Base-by-base conservation (phyloP, 805 yeast genomes). In the Teunomyces tritomae region DNA sequence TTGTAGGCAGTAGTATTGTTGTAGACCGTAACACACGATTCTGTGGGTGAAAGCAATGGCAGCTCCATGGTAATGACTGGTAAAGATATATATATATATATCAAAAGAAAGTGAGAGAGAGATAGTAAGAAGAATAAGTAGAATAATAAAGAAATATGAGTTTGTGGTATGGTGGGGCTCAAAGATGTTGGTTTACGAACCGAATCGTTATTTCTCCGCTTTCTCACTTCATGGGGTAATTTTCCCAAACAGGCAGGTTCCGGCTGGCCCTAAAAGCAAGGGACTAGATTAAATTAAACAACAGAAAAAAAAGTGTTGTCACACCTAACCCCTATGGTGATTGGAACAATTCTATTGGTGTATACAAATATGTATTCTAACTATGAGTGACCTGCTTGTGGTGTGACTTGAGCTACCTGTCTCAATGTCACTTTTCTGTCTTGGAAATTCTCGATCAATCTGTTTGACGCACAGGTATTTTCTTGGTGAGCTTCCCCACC, bases 11-110 rank as follows among this genome's bases (percentile, higher is more conserved):
- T 40, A 29, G 39, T 30, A 26, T 48, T 43, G 24, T 42, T 37
- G 27, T 55, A 44, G 5, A 20, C 24, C 24, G 63, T 59, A 8
- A 51, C 14, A 36, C 59, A 51, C 33, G 63, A 59, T 8, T 56
- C 61, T 30, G 62, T 56, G 20, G 62, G 62, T 3, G 55, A 52
- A 14, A 56, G 43, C 3, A 39, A 14, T 8, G 40, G 40, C 29
- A 20, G 45, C 34, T 37, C 26, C 13, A 35, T 35, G 9, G 27
- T 35, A 10, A 17, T 5, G 39, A 32, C 6, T 20, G 24, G 24
- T 4, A 5, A 5, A 20, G 24, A 20, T 20, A 20, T 20, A 20
- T n/a, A n/a, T n/a, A n/a, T n/a, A n/a, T n/a, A n/a, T n/a, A n/a
- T n/a, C 4, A 20, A 20, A 20, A 20, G 5, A 17, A 20, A 5